A percentile compares a stretch with the other conserved stretches of the same genome.
phyloP scores from a whole-genome alignment of 2,329 filamentous ascomycete genomes.

The Clonostachys solani region DNA sequence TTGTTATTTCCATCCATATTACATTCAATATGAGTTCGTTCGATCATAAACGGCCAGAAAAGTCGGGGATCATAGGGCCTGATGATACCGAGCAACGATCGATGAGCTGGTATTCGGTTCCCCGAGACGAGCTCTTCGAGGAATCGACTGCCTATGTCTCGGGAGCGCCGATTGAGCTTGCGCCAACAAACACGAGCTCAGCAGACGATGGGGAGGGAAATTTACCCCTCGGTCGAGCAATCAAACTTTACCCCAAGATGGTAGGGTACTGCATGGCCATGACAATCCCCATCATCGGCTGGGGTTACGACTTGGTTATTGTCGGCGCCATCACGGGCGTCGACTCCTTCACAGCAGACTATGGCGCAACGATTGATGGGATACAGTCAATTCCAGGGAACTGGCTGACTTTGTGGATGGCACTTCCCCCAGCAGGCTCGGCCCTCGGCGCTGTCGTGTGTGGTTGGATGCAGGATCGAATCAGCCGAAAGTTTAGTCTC shows the following conservation, averaged over 20 bases:
- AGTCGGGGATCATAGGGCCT: too few species aligned
- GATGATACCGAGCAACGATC: too few species aligned
- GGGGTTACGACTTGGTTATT: conserved; percentile 19
- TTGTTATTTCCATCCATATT: too few species aligned
- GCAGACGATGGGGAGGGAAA: conserved; percentile 2
- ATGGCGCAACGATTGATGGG: conserved; percentile 14
- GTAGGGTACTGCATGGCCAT: conserved; percentile 16
- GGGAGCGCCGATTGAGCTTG: too few species aligned
- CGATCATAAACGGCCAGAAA: too few species aligned
- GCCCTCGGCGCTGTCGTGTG: conserved; percentile 15
- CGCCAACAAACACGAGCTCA: too few species aligned
- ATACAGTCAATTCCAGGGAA: conserved; percentile 13
- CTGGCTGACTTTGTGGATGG: conserved; percentile 20
- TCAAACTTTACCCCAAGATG: conserved; percentile 17
- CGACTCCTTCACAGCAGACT: conserved; percentile 19
- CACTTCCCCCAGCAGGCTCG: conserved; percentile 12
- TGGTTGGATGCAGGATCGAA: conserved; percentile 17
- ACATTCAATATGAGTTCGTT: too few species aligned
- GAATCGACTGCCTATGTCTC: too few species aligned
- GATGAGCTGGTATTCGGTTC: too few species aligned
- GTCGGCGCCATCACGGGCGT: conserved; percentile 18
- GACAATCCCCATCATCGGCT: conserved; percentile 18
- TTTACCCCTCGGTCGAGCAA: conserved; percentile 14
- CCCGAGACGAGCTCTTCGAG: too few species aligned
- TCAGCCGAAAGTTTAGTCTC: conserved; percentile 16